phyloP scores from a whole-genome alignment of 192 early-diverging fungal genomes.

The Dissophora ornata region DNA sequence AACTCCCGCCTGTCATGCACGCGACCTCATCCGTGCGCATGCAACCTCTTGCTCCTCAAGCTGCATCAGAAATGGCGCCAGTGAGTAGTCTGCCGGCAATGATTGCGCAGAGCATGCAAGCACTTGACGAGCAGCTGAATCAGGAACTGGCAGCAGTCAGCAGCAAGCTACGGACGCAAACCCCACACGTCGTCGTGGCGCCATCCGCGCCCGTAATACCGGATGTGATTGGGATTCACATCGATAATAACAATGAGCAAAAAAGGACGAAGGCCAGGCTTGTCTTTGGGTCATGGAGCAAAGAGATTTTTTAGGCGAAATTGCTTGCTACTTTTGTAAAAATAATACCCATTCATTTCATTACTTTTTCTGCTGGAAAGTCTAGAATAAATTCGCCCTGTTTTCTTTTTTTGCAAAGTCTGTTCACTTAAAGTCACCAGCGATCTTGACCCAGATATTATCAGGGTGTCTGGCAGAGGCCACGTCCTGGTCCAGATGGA shows the following conservation, averaged over 20 bases:
- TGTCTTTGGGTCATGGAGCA: slow-evolving; percentile 1
- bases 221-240: not conserved
- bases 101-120: slow-evolving; percentile 21
- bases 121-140: slow-evolving; percentile 9
- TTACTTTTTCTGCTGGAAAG: too few relatives aligned
- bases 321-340: not conserved
- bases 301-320: not conserved
- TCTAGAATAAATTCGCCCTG: too few relatives aligned
- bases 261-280: not conserved
- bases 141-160: not conserved
- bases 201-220: too few relatives aligned
- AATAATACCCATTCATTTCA: too few relatives aligned
- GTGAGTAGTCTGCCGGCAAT: not conserved
- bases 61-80: too few relatives aligned
- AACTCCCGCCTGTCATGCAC: not conserved
- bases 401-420: slow-evolving; percentile 2
- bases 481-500: slow-evolving; percentile 40
- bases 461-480: slow-evolving; percentile 43
- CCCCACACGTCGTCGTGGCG: not conserved
- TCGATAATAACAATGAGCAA: not conserved
- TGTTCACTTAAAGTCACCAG: slow-evolving; percentile 27
- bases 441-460: slow-evolving; percentile 43
- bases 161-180: not conserved
- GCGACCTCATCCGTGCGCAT: not conserved
- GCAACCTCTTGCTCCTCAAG: too few relatives aligned